phyloP scores from a whole-genome alignment of 2,329 filamentous ascomycete genomes.

The Colletotrichum sp. region DNA sequence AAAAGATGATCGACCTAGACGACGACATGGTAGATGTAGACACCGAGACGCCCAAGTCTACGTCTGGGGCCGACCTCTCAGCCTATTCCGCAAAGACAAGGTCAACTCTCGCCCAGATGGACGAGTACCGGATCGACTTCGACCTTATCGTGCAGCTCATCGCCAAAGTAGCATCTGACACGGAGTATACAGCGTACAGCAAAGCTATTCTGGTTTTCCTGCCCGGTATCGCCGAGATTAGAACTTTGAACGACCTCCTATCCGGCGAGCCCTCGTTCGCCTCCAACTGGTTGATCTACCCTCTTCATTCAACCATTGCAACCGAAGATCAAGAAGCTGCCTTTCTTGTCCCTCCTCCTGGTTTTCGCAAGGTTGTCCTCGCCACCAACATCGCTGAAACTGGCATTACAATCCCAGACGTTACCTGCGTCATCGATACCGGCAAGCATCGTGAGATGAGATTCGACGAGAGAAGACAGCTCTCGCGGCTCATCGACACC shows the following conservation, averaged over 20 bases:
- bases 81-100: conserved; percentile 81
- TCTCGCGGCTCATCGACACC: conserved; percentile 89
- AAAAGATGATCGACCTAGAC: conserved; percentile 66
- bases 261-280: conserved; percentile 77
- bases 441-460: conserved; percentile 98
- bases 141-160: conserved; percentile 84
- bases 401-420: conserved; percentile 97
- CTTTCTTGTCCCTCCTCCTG: conserved; percentile 82
- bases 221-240: conserved; percentile 92
- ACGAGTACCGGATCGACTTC: conserved; percentile 93
- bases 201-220: conserved; percentile 94
- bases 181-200: conserved; percentile 73
- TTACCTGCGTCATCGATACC: conserved; percentile 95
- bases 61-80: conserved; percentile 61
- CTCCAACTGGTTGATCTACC: conserved; percentile 82
- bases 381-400: conserved; percentile 99
- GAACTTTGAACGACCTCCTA: conserved; percentile 85
- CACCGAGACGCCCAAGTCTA: conserved; percentile 47
- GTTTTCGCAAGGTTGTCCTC: conserved; percentile 89
- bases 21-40: conserved; percentile 62
- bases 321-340: conserved; percentile 96
- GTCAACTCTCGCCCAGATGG: conserved; percentile 75
- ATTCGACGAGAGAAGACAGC: conserved; percentile 90
- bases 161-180: conserved; percentile 73
- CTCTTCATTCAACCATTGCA: conserved; percentile 92